Percentiles rank a stretch among this genome's conserved stretches.
phyloP scores from a whole-genome alignment of 2,329 filamentous ascomycete species.

The Neopestalotiopsis rosae region DNA sequence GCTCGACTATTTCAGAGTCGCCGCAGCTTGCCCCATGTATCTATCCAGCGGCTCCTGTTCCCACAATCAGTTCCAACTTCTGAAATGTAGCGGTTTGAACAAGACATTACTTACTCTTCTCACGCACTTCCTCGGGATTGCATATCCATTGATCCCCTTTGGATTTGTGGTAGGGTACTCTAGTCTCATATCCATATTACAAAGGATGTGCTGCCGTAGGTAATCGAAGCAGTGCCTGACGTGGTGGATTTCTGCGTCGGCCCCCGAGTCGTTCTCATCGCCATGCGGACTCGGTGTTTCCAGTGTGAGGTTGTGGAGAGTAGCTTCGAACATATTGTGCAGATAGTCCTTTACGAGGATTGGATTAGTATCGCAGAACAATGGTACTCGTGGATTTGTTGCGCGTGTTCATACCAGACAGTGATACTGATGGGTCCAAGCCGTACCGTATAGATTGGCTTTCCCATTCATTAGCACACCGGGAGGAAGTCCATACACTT shows the following conservation, averaged over 20 bases:
- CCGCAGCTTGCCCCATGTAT: background rate
- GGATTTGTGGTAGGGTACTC: conserved; percentile 1
- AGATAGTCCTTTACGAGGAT: background rate
- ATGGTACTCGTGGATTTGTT: background rate
- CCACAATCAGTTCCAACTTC: background rate
- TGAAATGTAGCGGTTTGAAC: background rate
- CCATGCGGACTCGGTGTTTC: background rate
- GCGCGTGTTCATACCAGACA: background rate
- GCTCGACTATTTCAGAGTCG: no score
- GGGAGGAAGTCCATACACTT: background rate
- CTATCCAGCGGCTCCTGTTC: background rate
- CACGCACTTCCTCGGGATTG: background rate
- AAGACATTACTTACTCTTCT: background rate
- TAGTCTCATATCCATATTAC: background rate
- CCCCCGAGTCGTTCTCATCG: background rate
- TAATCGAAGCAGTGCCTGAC: background rate
- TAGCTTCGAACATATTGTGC: background rate
- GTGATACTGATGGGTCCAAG: background rate
- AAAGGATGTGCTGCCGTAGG: background rate
- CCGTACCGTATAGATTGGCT: background rate
- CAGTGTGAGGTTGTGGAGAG: background rate
- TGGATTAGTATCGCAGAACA: background rate
- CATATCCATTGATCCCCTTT: background rate
- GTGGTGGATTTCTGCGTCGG: background rate
- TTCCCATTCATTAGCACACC: background rate